Base-by-base conservation (phyloP, 805 yeast genomes). In the Saturnispora kantuleensis region DNA sequence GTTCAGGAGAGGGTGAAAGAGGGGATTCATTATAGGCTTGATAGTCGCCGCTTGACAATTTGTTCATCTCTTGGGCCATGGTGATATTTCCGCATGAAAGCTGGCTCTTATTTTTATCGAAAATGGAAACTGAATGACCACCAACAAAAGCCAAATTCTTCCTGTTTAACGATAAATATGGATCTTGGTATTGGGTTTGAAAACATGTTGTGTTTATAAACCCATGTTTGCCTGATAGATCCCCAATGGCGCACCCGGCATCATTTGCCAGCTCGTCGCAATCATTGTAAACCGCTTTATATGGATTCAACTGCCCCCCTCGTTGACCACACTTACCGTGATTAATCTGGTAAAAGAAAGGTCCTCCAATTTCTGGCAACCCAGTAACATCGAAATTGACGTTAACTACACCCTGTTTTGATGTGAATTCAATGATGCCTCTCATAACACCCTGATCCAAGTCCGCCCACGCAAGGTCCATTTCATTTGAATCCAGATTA, bases 151-250 rank as follows among this genome's bases (percentile, higher is more conserved):
- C 71, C 38, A 73, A 70, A 39, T 76, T 69, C 39, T 63, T 59
- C 32, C 74, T 73, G 54, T 78, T 70, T 59, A 82, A 70, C 0
- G 88, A 79, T 44, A 83, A 59, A 59, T 71, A 82, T 6, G 80
- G 81, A 56, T 83, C 89, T 47, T 69, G 63, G 58, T 78, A 83
- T 47, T 69, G 68, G 28, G 76, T 66, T 60, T 79, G 81, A 59
- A 75, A 79, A 57, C 86, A 80, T 10, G 85, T 80, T 16, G 84
- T 71, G 56, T 80, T 72, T 55, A 83, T 78, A 64, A 65, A 72
- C 10, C 90, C 90, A 61, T 82, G 88, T 59, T 81, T 82, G 37
- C 90, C 90, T 31, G 84, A 74, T 53, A 82, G 73, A 56, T 82
- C 89, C 47, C 90, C 90, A 35, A 81, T 75, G 60, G 79, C 79